Evolutionary conservation across 2,329 filamentous ascomycete species (phyloP), one percentile per base, ranked within the genome.

Genomic region (Aspergillus ochraceus): DNA sequence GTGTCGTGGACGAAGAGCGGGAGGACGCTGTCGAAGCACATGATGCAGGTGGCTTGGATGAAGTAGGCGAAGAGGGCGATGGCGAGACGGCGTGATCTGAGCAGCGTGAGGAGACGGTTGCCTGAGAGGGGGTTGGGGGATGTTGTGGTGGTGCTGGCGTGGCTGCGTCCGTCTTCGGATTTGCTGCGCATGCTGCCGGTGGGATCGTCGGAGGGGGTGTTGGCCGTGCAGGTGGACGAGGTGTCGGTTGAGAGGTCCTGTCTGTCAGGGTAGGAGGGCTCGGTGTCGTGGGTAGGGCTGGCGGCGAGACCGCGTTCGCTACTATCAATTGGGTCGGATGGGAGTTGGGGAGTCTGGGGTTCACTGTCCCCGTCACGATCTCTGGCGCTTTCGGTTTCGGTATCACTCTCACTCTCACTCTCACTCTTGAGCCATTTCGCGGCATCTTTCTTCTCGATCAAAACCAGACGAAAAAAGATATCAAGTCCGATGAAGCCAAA

Each of bases 61-160:
- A 84, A 72, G 49, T 82, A 80, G 20, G 81, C 84, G 67, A 83
- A 85, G 6, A 89, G 76, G 0, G 84, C 81, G 22, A 82, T 80
- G 4, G 87, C 71, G 6, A 89, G 77, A 20, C 88, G 82, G 8
- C 81, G 76, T 0, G 83, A 86, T 54, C 78, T 81, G 32, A 88
- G 68, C 3, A 88, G 78, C 11, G 77, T 71, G 12, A 26, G 26
- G 8, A 64, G 20, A 6, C 45, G 45, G 6, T 9, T 22, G 17
- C 5, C 4, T 5, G 36, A 42, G 36, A 12, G 12, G 1, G 36
- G 14, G 36, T n/a, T 42, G 36, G 36, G 6, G 1, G 36, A 17
- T 12, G 36, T 17, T 3, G 32, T 39, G 4, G 19, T 3, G 19
- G 45, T 47, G 19, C 45, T 36, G 32, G 14, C 14, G 19, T 6